Base-by-base conservation (phyloP, 129 eudicot species). In the Sambucus nigra region DNA sequence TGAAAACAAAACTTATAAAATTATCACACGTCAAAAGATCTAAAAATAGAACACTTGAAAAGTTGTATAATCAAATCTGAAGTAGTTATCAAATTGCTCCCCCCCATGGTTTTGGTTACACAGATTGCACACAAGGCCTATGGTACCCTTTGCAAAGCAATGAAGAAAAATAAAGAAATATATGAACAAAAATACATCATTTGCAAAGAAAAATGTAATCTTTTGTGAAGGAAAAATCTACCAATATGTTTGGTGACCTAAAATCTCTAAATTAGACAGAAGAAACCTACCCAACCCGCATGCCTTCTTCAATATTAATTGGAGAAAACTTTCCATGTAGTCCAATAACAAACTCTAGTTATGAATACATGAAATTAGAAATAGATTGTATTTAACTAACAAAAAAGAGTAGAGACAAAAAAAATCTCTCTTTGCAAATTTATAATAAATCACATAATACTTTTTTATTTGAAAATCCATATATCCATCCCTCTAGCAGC, bases 251-350 rank as follows among this genome's bases (percentile, higher is more conserved):
- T 42, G 19, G 1, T 42, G 15, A 20, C 9, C 1, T 25, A 31
- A 35, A 31, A 31, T 18, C 2, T 44, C 25, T 26, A 48, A 27
- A 35, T 1, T 18, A 18, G 38, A 10, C 26, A 25, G 53, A n/a
- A n/a, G 1, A 41, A 55, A 58, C 80, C 48, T 75, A 91, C 99
- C 99, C 99, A 9, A 91, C 99, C 45, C 99, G 94, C 99, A 91
- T 91, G 79, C 99, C 95, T 69, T 91, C 99, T 75, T 91, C 99
- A 47, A 91, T 91, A 74, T 91, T 95, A 63, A 95, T 86, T 5
- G 99, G 99, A 7, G 99, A 91, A 59, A 91, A 94, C 66, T 91
- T 86, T 68, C 86, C 99, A 18, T 95, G 95, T 35, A 91, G 68
- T 39, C 95, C 99, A 58, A 91, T 95, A 66, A 91, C 99, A 82